These are phyloP conservation scores for Zangia roseola DNA, from an alignment of 768 basidiomycete genomes.

Conservation along the genomic window DNA sequence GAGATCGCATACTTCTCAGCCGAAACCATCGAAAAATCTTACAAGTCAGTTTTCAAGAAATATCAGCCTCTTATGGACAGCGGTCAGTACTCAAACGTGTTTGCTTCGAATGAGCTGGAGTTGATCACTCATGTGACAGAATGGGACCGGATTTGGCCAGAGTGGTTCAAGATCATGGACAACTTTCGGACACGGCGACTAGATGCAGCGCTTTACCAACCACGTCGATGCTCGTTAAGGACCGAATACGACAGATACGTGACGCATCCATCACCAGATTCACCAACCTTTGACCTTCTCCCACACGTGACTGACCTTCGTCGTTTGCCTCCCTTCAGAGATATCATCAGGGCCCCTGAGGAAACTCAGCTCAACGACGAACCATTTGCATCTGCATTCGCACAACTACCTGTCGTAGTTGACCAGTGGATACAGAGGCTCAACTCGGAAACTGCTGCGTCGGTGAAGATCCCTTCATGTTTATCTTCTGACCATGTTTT, in stretches of 20 bases:
- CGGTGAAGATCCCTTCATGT: conserved; percentile 9
- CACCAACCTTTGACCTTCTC: conserved; percentile 4
- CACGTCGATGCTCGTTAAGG: conserved; percentile 8
- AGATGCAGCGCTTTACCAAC: conserved; percentile 1
- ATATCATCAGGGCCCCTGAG: conserved; percentile 5
- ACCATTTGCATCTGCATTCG: conserved; percentile 11
- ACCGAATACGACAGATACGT: conserved; percentile 11
- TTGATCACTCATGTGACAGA: not conserved
- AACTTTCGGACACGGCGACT: not conserved
- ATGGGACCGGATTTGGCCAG: conserved; percentile 7
- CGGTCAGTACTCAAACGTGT: conserved; percentile 1
- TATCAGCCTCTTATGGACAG: conserved; percentile 11
- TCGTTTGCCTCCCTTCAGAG: conserved; percentile 12
- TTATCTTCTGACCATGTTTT: not conserved
- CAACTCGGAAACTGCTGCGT: conserved; percentile 2
- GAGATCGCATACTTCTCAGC: conserved; percentile 8
- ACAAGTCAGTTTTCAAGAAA: conserved; percentile 6
- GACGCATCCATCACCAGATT: conserved; percentile 1
- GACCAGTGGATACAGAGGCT: conserved; percentile 10
- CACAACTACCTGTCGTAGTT: conserved; percentile 8
- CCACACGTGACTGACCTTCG: conserved; percentile 16
- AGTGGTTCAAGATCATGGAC: conserved; percentile 1
- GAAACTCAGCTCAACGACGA: not conserved
- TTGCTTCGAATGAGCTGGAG: too few species aligned
- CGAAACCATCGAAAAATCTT: not conserved